Base-by-base conservation (phyloP, 75 land plant genomes). In the Picea glauca region DNA sequence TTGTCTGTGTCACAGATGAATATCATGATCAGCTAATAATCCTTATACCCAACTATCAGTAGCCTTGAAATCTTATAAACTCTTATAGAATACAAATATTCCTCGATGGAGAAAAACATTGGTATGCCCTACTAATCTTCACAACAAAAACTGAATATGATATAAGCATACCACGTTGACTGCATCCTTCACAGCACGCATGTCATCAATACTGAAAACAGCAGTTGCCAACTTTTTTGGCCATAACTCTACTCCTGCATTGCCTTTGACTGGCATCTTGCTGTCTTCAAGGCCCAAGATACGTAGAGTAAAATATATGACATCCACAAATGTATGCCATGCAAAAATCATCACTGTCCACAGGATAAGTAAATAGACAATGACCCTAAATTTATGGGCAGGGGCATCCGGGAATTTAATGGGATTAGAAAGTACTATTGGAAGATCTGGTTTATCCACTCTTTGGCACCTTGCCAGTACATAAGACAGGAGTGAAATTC, bases 401-500 rank as follows among this genome's bases (percentile, higher is more conserved):
- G 3, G 54, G 43, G 13, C n/a, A 13, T 40, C 13, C 40, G 72
- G 43, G 13, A 70, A 11, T n/a, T 43, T 70, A 20, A 70, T 43
- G 21, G 73, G 73, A n/a, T 43, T 70, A 14, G 73, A 46, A 70
- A 70, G 73, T 70, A 70, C 54, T 70, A 70, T 12, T 79, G 35
- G 82, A 58, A 38, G 65, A 30, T 78, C 79, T 11, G 96, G 91
- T 63, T 81, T 76, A 7, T 70, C 91, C 0, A 72, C 80, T 20
- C 81, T 72, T 68, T 88, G 60, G 18, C 93, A 92, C 54, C 86
- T 74, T 32, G 92, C 80, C 63, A 94, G 76, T 40, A 88, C 68
- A 40, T 88, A 81, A 33, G 94, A 88, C 90, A 94, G 84, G 50
- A 92, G 83, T 2, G 97, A 94, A 30, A 91, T 90, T 23, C 97